Percentiles rank a stretch among this genome's conserved stretches.
phyloP scores from a whole-genome alignment of 305 asterid species.

The Solanum aculeatissimum region DNA sequence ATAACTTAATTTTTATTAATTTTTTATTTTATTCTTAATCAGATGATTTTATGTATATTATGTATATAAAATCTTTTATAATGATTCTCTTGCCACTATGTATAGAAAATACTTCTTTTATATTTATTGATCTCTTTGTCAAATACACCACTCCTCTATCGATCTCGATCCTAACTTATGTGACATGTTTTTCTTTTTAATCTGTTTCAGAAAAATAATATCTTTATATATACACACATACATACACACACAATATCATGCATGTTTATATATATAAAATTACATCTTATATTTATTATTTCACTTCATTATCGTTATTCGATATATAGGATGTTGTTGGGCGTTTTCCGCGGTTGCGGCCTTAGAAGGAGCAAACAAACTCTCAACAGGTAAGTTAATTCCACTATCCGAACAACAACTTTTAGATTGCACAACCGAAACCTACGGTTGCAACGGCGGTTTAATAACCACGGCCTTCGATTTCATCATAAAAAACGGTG shows the following conservation, averaged over 20 bases:
- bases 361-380: background rate
- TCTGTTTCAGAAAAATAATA: background rate
- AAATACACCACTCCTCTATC: no score
- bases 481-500: slow-evolving; percentile 1
- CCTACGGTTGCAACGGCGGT: slow-evolving; percentile 1
- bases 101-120: no score
- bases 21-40: background rate
- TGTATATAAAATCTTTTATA: no score
- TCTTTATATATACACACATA: background rate
- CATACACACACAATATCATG: background rate
- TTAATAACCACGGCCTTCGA: background rate
- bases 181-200: background rate
- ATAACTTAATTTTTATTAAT: no score
- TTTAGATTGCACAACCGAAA: background rate
- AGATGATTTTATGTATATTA: background rate
- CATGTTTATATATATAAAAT: background rate
- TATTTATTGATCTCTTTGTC: no score
- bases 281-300: background rate
- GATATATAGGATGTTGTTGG: slow-evolving; percentile 45
- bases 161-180: background rate
- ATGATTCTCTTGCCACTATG: no score
- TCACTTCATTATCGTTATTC: background rate
- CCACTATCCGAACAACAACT: background rate
- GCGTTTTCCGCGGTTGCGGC: slow-evolving; percentile 60
- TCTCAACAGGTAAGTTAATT: background rate